phyloP scores from a whole-genome alignment of 2,329 filamentous ascomycete species.

The Aspergillus fumigatus region DNA sequence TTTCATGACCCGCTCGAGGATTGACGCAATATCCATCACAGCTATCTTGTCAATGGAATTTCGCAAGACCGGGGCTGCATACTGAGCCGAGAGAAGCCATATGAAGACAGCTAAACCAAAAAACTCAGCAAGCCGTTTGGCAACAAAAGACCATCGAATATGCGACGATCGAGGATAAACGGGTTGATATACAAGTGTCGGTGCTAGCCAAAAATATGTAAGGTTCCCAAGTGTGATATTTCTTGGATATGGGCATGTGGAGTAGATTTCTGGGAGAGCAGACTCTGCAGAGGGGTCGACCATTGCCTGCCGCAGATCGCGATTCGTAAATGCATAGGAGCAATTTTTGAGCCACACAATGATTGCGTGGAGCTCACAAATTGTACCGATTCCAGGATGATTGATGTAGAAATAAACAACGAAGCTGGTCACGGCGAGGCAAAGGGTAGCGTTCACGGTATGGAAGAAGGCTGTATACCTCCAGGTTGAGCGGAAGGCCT shows the following conservation, averaged over 20 bases:
- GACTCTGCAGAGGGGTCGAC: conserved; percentile 68
- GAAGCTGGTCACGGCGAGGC: conserved; percentile 73
- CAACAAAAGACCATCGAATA: conserved; percentile 83
- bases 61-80: conserved; percentile 80
- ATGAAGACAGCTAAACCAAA: conserved; percentile 79
- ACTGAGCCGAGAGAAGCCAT: conserved; percentile 92
- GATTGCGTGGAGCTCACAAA: conserved; percentile 86
- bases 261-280: conserved; percentile 75
- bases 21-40: conserved; percentile 71
- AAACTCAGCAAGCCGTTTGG: conserved; percentile 75
- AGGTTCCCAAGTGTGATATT: conserved; percentile 89
- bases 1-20: conserved; percentile 87
- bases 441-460: conserved; percentile 75
- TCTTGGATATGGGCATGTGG: conserved; percentile 75
- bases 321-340: conserved; percentile 94
- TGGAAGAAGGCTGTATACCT: conserved; percentile 74
- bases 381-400: conserved; percentile 87
- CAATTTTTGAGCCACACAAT: conserved; percentile 95
- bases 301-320: conserved; percentile 86
- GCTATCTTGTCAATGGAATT: conserved; percentile 89
- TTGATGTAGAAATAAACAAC: conserved; percentile 88
- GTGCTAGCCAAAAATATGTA: conserved; percentile 96
- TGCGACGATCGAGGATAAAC: conserved; percentile 81
- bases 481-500: conserved; percentile 71
- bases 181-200: conserved; percentile 93